Percentiles rank a stretch among this genome's conserved stretches.
Evolutionary conservation across 345 rosid species (phyloP).

Genomic region (Citrus sp.): DNA sequence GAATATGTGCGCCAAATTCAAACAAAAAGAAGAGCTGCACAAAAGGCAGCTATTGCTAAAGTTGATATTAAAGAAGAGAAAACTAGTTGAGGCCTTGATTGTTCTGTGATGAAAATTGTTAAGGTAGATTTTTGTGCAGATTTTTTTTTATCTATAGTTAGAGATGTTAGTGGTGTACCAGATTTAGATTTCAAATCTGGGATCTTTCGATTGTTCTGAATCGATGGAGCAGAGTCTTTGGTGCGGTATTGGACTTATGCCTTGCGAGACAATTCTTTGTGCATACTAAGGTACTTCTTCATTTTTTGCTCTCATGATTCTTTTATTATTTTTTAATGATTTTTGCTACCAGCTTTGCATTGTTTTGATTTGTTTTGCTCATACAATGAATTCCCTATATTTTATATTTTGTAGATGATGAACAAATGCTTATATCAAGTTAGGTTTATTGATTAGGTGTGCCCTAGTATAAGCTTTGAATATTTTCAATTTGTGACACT

Average conservation of each 20-base stretch:
- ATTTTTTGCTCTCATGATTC: not conserved
- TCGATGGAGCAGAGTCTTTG: conserved; percentile 1
- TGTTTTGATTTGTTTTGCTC: not conserved
- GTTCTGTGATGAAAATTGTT: conserved; percentile 13
- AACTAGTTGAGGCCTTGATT: conserved; percentile 22
- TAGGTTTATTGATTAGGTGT: not conserved
- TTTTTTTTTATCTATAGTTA: not conserved
- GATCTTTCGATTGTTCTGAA: not conserved
- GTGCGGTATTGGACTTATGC: conserved; percentile 8
- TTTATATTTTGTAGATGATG: not conserved
- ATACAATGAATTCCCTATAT: not conserved
- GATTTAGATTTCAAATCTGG: not conserved
- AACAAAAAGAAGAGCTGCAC: conserved; percentile 51
- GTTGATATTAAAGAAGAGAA: conserved; percentile 35
- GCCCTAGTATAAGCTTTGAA: not conserved
- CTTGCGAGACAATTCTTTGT: conserved; percentile 6
- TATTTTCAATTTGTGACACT: not conserved
- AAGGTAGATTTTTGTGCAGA: conserved; percentile 12
- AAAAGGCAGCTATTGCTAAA: conserved; percentile 17
- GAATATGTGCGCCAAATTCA: conserved; percentile 67
- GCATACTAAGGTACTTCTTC: conserved; percentile 20
- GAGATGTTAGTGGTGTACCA: not conserved
- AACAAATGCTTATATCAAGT: not conserved
- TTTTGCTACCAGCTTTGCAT: not conserved
- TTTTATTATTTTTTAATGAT: not conserved